Conservation (phyloP, 768 basidiomycete genomes). For the Suillus lakei region DNA sequence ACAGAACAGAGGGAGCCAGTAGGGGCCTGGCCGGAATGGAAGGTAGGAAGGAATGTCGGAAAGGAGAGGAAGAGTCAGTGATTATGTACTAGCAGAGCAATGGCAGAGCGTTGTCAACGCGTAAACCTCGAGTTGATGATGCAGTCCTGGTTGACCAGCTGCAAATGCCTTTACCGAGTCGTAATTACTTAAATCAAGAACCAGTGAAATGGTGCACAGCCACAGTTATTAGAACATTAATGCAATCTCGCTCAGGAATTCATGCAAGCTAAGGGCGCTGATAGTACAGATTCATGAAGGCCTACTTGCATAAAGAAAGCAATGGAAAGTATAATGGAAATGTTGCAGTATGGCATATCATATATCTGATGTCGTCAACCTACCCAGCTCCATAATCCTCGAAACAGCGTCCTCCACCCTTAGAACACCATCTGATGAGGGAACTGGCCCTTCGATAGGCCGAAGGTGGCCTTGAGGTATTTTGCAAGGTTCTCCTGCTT, state of each 20-base stretch:
- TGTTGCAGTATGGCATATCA: slow-evolving; percentile 28
- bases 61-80: slow-evolving; percentile 2
- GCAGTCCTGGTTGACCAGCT: not conserved
- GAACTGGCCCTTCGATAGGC: slow-evolving; percentile 95
- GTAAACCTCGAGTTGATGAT: slow-evolving; percentile 5
- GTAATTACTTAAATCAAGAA: not conserved
- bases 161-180: not conserved
- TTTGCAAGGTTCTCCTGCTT: slow-evolving; percentile 89
- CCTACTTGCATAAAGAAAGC: slow-evolving; percentile 19
- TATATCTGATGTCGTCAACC: slow-evolving; percentile 26
- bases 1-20: not conserved
- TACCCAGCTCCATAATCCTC: slow-evolving; percentile 20
- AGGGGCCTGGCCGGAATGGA: not conserved
- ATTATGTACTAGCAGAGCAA: slow-evolving; percentile 4
- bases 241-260: not conserved
- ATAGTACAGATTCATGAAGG: slow-evolving; percentile 13
- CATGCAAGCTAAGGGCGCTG: slow-evolving; percentile 8
- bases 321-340: slow-evolving; percentile 18
- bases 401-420: slow-evolving; percentile 28
- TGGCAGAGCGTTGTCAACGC: not conserved
- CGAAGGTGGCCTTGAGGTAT: slow-evolving; percentile 92
- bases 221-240: not conserved
- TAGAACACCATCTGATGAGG: slow-evolving; percentile 95
- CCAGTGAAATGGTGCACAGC: not conserved
- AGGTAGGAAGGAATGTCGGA: slow-evolving; percentile 2